A percentile compares a stretch with the other conserved stretches of the same genome.
Conservation (phyloP, 345 rosid genomes). For the Populus euphratica region DNA sequence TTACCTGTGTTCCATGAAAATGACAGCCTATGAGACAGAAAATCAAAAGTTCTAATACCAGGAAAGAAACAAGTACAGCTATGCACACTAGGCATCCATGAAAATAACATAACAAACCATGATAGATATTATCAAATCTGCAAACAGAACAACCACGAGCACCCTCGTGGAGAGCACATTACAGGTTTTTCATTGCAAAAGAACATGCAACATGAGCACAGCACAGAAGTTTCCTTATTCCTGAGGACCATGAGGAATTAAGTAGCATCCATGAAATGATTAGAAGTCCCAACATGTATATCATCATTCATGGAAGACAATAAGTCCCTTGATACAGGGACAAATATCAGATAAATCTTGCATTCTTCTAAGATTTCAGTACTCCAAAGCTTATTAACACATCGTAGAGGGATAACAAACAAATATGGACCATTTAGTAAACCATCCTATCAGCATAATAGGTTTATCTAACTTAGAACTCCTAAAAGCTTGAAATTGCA, state of each 20-base stretch:
- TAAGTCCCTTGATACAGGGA: not conserved
- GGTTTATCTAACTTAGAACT: not conserved
- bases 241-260: not conserved
- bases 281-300: not conserved
- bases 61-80: not conserved
- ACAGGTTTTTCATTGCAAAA: not conserved
- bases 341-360: not conserved
- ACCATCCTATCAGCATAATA: not conserved
- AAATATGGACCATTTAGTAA: not conserved
- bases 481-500: not conserved
- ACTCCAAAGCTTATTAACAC: not conserved
- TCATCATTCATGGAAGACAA: not conserved
- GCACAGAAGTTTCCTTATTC: not conserved
- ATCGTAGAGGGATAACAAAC: not conserved
- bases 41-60: not conserved
- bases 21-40: not conserved
- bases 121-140: not conserved
- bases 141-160: not conserved
- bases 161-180: not conserved
- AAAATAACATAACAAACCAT: not conserved
- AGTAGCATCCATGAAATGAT: not conserved
- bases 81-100: not conserved
- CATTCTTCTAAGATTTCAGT: not conserved
- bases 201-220: not conserved
- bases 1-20: slow-evolving; percentile 50